phyloP scores from a whole-genome alignment of 1,284 basidiomycete genomes.

The Rhodotorula sp. region DNA sequence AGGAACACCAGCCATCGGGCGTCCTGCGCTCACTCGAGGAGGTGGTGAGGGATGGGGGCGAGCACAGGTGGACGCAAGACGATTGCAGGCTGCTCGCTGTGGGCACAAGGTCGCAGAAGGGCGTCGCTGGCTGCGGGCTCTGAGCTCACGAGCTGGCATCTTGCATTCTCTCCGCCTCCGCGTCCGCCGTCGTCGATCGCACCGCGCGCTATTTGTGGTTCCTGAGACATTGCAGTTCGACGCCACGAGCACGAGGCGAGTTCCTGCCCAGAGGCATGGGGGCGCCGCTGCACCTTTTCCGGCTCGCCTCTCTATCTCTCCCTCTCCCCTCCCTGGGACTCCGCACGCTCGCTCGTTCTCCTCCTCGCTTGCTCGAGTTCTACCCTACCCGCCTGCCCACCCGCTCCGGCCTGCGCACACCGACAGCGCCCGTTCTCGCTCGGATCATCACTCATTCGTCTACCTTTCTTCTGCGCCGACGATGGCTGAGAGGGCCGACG shows the following conservation, averaged over 20 bases:
- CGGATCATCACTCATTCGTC: not conserved
- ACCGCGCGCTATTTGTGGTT: too few relatives aligned
- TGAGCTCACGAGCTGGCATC: too few relatives aligned
- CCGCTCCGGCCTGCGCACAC: not conserved
- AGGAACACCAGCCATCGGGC: not conserved
- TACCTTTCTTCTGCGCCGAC: too few relatives aligned
- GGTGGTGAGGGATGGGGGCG: too few relatives aligned
- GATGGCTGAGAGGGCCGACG: slow-evolving; percentile 10
- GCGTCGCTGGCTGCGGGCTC: not conserved
- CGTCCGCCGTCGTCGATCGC: too few relatives aligned
- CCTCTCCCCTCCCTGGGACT: slow-evolving; percentile 1
- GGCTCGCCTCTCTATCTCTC: not conserved
- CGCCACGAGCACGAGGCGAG: too few relatives aligned
- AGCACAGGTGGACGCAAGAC: not conserved
- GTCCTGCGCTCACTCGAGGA: not conserved
- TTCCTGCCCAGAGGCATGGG: not conserved
- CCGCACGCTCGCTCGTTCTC: not conserved
- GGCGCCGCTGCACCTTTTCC: not conserved
- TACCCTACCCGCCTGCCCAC: not conserved
- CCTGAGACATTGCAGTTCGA: too few relatives aligned
- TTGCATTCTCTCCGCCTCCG: too few relatives aligned
- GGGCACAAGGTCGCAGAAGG: not conserved
- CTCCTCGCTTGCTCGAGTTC: not conserved
- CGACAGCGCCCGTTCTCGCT: not conserved
- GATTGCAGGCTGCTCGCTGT: not conserved